phyloP scores from a whole-genome alignment of 257 asterid species.

The Galeopsis tetrahit region DNA sequence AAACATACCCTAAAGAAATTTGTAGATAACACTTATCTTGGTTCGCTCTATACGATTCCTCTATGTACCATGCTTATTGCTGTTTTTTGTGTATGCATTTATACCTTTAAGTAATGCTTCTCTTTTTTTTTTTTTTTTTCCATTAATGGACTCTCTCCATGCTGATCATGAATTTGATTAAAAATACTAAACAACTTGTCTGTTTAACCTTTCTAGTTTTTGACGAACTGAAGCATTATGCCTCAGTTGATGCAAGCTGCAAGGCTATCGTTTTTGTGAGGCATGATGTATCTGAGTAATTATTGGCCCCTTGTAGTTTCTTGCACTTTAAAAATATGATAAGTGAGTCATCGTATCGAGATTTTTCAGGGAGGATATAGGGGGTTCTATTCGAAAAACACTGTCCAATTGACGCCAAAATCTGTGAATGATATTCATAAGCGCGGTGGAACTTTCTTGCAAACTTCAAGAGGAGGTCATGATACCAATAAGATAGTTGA shows the following conservation, averaged over 20 bases:
- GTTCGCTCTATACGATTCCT: not conserved
- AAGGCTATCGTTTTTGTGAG: constrained; percentile 9
- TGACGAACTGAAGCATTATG: constrained; percentile 1
- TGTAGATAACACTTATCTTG: constrained; percentile 1
- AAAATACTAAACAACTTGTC: not conserved
- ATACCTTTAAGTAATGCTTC: not conserved
- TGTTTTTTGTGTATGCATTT: not conserved
- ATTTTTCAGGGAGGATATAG: constrained; percentile 90
- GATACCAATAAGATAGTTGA: constrained; percentile 95
- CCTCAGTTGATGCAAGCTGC: not conserved
- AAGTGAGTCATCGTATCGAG: constrained; percentile 26
- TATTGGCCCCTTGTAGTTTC: constrained; percentile 2
- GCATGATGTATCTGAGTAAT: constrained; percentile 3
- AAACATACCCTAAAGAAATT: no score
- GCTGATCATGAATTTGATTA: constrained; percentile 13
- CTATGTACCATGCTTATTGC: not conserved
- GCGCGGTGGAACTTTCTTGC: constrained; percentile 95
- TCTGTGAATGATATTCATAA: constrained; percentile 86
- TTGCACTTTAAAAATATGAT: constrained; percentile 8
- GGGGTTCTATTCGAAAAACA: constrained; percentile 92
- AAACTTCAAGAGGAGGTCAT: constrained; percentile 95
- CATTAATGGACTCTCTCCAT: constrained; percentile 20
- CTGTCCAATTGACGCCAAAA: constrained; percentile 74
- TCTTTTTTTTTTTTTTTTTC: constrained; percentile 12
- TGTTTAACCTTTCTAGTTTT: constrained; percentile 5